Base-by-base conservation (phyloP, 495 filamentous ascomycete genomes). In the Mytilinidion resinicola region DNA sequence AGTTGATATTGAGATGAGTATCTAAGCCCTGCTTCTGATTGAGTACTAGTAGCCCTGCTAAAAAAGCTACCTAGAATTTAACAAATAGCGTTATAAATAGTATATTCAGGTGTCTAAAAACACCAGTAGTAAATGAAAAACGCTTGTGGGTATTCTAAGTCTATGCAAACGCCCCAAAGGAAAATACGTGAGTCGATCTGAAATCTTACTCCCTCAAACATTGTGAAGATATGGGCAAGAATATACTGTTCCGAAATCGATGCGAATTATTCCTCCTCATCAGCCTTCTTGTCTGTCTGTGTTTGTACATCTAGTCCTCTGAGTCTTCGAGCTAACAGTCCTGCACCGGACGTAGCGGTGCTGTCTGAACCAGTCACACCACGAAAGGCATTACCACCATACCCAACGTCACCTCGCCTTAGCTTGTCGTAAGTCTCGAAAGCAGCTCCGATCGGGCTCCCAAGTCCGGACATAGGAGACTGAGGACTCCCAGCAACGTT, bases 371-470 rank as follows among this genome's bases (percentile, higher is more conserved):
- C 39, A 19, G 20, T 36, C 4, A 54, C 14, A 41, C 72, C 68
- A 52, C 66, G 58, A 63, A 80, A 84, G 10, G 77, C 74, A 61
- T 84, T 80, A 9, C 83, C 85, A 6, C 80, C 83, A 59, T 89
- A 90, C 19, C 85, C 85, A 12, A 73, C 69, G 66, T 88, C 84
- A 14, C 81, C 84, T 65, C 79, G 87, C 66, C 65, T 85, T 38
- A 87, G 81, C 65, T 89, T 90, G 59, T 77, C 80, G 63, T 89
- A 87, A 19, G 72, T 65, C 39, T 70, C 73, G 21, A 68, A 70
- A 35, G 35, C 43, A 9, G 21, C 30, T 9, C 19, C 44, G 4
- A 17, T 37, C 15, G 58, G 36, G 39, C 38, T 59, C 4, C n/a
- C 54, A 10, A 30, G 15, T 10, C 42, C 46, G 8, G 41, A 12